These are phyloP conservation scores for Sporothrix protearum DNA, from an alignment of 2,329 filamentous ascomycete species.

Conservation along the genomic window DNA sequence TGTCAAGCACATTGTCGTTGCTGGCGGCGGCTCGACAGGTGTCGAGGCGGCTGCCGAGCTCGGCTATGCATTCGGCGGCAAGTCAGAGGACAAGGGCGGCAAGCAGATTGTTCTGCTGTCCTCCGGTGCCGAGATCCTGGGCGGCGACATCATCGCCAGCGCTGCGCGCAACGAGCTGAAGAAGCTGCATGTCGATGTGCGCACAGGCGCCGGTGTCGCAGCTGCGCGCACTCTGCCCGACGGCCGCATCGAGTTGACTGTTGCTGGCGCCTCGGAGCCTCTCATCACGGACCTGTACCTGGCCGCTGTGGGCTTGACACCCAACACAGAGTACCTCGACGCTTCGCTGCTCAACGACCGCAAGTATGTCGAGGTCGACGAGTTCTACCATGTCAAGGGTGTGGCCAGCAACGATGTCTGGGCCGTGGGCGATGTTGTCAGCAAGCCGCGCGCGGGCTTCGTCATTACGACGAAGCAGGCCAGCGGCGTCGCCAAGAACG, in stretches of 20 bases:
- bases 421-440: constrained; percentile 54
- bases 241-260: constrained; percentile 48
- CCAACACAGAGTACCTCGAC: constrained; percentile 55
- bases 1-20: constrained; percentile 54
- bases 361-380: constrained; percentile 50
- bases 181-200: constrained; percentile 51
- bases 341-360: constrained; percentile 42
- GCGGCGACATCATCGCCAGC: constrained; percentile 43
- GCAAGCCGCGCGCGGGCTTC: constrained; percentile 46
- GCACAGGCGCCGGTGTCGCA: constrained; percentile 42
- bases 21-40: constrained; percentile 54
- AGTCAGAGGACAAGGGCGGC: constrained; percentile 12
- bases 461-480: constrained; percentile 51
- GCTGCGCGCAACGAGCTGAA: constrained; percentile 48
- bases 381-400: constrained; percentile 47
- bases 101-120: constrained; percentile 51
- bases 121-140: constrained; percentile 41
- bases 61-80: constrained; percentile 44
- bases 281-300: constrained; percentile 50
- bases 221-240: constrained; percentile 36
- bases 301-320: constrained; percentile 52
- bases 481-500: constrained; percentile 51
- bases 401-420: constrained; percentile 43
- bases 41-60: constrained; percentile 56
- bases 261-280: constrained; percentile 45